Evolutionary conservation across 73 alveolate species (phyloP).

Genomic region (Stentor roeselii): DNA sequence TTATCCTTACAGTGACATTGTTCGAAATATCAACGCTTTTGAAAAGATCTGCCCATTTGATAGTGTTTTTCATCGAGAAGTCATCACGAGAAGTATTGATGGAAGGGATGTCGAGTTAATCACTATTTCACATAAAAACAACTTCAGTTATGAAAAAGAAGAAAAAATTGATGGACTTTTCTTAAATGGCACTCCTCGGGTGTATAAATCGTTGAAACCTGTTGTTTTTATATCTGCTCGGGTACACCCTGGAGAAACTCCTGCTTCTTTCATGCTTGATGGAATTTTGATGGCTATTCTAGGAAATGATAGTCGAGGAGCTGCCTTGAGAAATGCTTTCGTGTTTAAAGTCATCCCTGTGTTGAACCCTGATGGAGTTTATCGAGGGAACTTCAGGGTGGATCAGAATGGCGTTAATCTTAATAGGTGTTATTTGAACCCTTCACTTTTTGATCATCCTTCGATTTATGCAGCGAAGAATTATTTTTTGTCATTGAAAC

Average conservation of each 20-base stretch:
- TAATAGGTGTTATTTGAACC: constrained; percentile 52
- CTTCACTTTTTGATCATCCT: constrained; percentile 52
- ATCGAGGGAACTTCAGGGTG: constrained; percentile 51
- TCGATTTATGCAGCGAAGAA: constrained; percentile 67
- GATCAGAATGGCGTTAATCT: constrained; percentile 49
- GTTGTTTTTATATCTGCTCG: constrained; percentile 42
- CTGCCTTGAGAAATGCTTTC: constrained; percentile 42
- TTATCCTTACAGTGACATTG: constrained; percentile 50
- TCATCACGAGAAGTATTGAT: constrained; percentile 44
- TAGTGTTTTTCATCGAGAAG: constrained; percentile 52
- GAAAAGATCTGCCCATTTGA: constrained; percentile 11
- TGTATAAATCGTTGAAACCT: constrained; percentile 30
- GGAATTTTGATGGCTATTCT: constrained; percentile 25
- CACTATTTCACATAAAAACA: constrained; percentile 46
- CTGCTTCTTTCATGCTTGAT: constrained; percentile 30
- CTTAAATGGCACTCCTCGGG: constrained; percentile 22
- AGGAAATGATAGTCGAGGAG: constrained; percentile 35
- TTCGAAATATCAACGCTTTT: constrained; percentile 23
- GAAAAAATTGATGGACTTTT: constrained; percentile 46
- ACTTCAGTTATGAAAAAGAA: constrained; percentile 53
- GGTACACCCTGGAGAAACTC: constrained; percentile 51
- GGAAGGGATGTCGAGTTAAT: constrained; percentile 56
- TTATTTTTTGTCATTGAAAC: constrained; percentile 34
- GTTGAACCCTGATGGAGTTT: constrained; percentile 69
- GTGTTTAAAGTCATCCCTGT: constrained; percentile 58